A percentile compares a stretch with the other conserved stretches of the same genome.
phyloP scores from a whole-genome alignment of 805 yeast genomes.

The Pichia scutulata region DNA sequence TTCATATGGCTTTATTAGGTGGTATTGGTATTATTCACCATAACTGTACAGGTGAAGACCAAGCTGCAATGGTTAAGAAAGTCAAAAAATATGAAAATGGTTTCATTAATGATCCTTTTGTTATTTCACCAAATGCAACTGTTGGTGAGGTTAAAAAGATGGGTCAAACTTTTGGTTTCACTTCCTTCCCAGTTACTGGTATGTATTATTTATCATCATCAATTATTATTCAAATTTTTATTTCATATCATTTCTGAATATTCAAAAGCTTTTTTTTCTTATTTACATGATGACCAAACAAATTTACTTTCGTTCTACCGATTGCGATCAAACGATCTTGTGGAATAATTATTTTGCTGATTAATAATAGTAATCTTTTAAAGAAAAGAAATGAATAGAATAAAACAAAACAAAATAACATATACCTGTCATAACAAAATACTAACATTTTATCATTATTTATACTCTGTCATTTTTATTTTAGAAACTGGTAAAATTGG shows the following conservation, averaged over 20 bases:
- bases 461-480: not conserved
- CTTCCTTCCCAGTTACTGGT: conserved; percentile 99
- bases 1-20: conserved; percentile 95
- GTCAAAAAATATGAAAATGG: conserved; percentile 98
- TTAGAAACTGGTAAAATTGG: conserved; percentile 79
- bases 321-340: conserved; percentile 93
- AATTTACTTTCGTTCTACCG: conserved; percentile 99
- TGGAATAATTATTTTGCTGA: conserved; percentile 55
- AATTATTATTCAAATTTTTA: too few relatives aligned
- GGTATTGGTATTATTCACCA: conserved; percentile 99
- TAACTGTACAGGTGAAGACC: conserved; percentile 94
- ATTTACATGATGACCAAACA: conserved; percentile 46
- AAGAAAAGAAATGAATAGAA: not conserved
- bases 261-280: not conserved
- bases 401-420: not conserved
- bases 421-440: not conserved
- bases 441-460: conserved; percentile 6
- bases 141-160: conserved; percentile 74
- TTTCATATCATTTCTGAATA: not conserved
- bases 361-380: not conserved
- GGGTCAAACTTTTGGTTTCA: conserved; percentile 74
- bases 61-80: conserved; percentile 95
- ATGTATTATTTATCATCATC: conserved; percentile 40
- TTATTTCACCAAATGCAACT: conserved; percentile 65
- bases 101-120: conserved; percentile 90